phyloP scores from a whole-genome alignment of 768 basidiomycete genomes.

The Serendipita sp. region DNA sequence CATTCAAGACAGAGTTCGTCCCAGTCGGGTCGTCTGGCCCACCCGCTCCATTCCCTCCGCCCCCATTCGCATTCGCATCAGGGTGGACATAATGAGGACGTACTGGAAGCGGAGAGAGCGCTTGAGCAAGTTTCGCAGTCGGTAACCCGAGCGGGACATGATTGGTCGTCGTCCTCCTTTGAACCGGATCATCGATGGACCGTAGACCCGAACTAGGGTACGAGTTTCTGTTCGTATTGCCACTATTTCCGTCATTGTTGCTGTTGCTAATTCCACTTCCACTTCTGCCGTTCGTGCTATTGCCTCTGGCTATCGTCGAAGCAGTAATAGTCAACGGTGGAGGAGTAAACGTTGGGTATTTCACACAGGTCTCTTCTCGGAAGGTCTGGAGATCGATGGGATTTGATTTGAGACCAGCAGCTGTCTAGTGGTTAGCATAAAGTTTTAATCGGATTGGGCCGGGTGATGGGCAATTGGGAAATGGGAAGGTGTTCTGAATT shows the following conservation, averaged over 20 bases:
- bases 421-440: constrained; percentile 17
- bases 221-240: no score
- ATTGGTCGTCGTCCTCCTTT: constrained; percentile 5
- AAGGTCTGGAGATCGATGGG: constrained; percentile 84
- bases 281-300: constrained; percentile 18
- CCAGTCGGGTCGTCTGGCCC: neutral
- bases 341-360: constrained; percentile 86
- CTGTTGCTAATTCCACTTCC: no score
- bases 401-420: constrained; percentile 66
- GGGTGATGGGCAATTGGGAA: no score
- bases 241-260: no score
- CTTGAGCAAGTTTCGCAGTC: constrained; percentile 64
- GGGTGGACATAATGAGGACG: constrained; percentile 87
- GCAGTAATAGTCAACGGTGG: constrained; percentile 23
- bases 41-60: neutral
- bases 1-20: constrained; percentile 4
- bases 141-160: constrained; percentile 20
- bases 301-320: neutral
- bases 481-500: neutral
- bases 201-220: no score
- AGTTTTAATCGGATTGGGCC: no score
- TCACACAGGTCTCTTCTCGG: constrained; percentile 77
- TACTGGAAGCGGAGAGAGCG: constrained; percentile 82
- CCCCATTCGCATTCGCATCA: constrained; percentile 30
- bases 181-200: no score